Percentiles rank a stretch among this genome's conserved stretches.
Conservation (phyloP, 2,329 filamentous ascomycete genomes). For the Tetracladium maxilliforme region DNA sequence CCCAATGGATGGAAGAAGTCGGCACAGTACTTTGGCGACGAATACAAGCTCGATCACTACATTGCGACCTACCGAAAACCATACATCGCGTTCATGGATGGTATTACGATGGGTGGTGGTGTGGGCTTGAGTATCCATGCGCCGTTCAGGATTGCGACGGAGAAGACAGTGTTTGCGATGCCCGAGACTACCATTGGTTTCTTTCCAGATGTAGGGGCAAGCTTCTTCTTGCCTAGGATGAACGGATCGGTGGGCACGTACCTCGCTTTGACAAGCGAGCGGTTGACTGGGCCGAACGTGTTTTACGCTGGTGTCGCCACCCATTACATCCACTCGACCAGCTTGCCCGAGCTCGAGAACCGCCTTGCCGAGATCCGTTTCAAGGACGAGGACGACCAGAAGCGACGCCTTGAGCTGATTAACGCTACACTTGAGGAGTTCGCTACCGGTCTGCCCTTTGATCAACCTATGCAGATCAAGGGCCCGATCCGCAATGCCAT, state of each 20-base stretch:
- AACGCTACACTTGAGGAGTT: constrained; percentile 88
- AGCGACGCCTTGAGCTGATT: constrained; percentile 55
- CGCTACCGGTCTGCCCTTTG: constrained; percentile 67
- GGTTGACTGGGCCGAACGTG: constrained; percentile 66
- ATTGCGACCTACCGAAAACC: constrained; percentile 91
- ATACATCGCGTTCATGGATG: constrained; percentile 91
- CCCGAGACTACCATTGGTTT: constrained; percentile 97
- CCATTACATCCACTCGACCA: constrained; percentile 88
- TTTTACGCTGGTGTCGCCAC: constrained; percentile 89
- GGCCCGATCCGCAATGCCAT: constrained; percentile 66
- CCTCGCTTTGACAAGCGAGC: constrained; percentile 79
- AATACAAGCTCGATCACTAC: constrained; percentile 92
- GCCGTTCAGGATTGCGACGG: constrained; percentile 90
- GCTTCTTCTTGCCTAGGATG: constrained; percentile 87
- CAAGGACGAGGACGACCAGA: constrained; percentile 53
- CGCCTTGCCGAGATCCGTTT: constrained; percentile 85
- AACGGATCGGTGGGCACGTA: constrained; percentile 81
- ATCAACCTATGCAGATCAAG: constrained; percentile 50
- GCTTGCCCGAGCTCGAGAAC: constrained; percentile 64
- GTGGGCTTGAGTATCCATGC: constrained; percentile 91
- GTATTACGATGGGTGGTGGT: constrained; percentile 95
- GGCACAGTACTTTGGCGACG: constrained; percentile 75
- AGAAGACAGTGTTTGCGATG: constrained; percentile 94
- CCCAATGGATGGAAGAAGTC: constrained; percentile 62
- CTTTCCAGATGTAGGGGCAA: constrained; percentile 94